These are phyloP conservation scores for Leccinum colubrinum DNA, from an alignment of 1,284 basidiomycete genomes.

Conservation along the genomic window DNA sequence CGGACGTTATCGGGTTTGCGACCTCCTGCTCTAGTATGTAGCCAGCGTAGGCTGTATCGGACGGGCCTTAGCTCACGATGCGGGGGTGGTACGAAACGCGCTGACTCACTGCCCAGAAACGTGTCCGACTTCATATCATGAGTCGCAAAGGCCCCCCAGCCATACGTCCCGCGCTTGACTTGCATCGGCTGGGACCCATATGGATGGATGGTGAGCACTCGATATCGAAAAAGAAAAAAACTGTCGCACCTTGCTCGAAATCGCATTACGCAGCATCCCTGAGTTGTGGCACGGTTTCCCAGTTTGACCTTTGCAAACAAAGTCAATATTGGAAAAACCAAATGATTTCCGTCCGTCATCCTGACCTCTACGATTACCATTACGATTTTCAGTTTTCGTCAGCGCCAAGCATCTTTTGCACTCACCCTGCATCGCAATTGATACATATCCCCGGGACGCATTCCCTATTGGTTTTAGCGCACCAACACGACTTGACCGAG, in stretches of 20 bases:
- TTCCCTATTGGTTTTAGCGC: conserved; percentile 18
- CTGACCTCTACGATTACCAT: conserved; percentile 22
- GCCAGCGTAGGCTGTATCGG: conserved; percentile 54
- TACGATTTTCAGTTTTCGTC: not conserved
- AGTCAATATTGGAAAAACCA: not conserved
- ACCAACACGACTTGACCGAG: conserved; percentile 10
- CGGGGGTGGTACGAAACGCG: not conserved
- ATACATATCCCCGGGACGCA: conserved; percentile 30
- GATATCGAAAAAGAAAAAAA: not conserved
- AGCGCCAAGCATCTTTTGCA: not conserved
- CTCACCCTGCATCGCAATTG: conserved; percentile 28
- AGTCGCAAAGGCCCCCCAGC: conserved; percentile 51
- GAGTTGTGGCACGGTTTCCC: conserved; percentile 23
- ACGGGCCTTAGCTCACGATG: not conserved
- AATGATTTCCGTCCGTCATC: not conserved
- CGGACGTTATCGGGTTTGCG: conserved; percentile 23
- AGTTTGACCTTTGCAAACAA: conserved; percentile 13
- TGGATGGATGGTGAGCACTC: not conserved
- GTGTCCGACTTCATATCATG: conserved; percentile 39
- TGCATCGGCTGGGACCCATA: conserved; percentile 30
- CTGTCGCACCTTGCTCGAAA: not conserved
- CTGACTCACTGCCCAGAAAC: conserved; percentile 46
- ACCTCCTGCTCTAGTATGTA: conserved; percentile 47
- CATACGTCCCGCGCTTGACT: conserved; percentile 42
- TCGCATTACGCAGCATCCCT: conserved; percentile 19